Evolutionary conservation across 2,329 filamentous ascomycete genomes (phyloP).

Genomic region (Talaromyces sp.): DNA sequence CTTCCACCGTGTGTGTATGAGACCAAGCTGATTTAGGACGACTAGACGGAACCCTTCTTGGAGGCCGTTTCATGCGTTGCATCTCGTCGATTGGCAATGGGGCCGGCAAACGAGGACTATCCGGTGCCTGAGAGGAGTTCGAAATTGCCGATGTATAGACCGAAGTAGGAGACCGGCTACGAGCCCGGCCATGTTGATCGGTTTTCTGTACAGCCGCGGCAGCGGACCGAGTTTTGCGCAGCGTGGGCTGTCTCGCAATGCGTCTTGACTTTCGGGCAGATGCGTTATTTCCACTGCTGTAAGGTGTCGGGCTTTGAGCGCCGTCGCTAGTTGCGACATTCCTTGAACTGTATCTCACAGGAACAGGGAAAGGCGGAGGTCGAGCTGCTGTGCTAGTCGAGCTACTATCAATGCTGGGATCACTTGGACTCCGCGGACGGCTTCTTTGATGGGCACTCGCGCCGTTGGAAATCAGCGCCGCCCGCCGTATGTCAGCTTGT

Average conservation of each 20-base stretch:
- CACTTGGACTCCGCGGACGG: conserved; percentile 49
- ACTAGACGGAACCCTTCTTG: conserved; percentile 18
- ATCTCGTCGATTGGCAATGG: conserved; percentile 70
- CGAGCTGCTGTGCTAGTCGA: conserved; percentile 25
- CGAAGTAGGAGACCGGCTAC: conserved; percentile 27
- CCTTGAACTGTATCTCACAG: conserved; percentile 79
- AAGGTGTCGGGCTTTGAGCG: conserved; percentile 67
- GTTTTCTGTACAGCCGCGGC: conserved; percentile 63
- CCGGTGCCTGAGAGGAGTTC: conserved; percentile 60
- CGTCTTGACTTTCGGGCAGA: conserved; percentile 51
- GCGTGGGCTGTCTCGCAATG: conserved; percentile 55
- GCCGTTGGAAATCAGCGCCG: conserved; percentile 75
- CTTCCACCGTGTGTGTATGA: conserved; percentile 28
- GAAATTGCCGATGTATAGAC: conserved; percentile 53
- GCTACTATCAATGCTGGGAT: conserved; percentile 37
- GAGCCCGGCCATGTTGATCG: conserved; percentile 41
- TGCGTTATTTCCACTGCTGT: conserved; percentile 49
- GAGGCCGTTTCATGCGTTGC: conserved; percentile 41
- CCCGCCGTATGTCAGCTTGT: conserved; percentile 65
- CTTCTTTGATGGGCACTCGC: conserved; percentile 64
- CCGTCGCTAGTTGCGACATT: conserved; percentile 70
- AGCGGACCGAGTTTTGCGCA: conserved; percentile 81
- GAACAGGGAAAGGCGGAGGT: conserved; percentile 82
- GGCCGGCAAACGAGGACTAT: conserved; percentile 63
- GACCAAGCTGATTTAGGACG: conserved; percentile 21